phyloP scores from a whole-genome alignment of 768 basidiomycete genomes.

The Rickenella mellea region DNA sequence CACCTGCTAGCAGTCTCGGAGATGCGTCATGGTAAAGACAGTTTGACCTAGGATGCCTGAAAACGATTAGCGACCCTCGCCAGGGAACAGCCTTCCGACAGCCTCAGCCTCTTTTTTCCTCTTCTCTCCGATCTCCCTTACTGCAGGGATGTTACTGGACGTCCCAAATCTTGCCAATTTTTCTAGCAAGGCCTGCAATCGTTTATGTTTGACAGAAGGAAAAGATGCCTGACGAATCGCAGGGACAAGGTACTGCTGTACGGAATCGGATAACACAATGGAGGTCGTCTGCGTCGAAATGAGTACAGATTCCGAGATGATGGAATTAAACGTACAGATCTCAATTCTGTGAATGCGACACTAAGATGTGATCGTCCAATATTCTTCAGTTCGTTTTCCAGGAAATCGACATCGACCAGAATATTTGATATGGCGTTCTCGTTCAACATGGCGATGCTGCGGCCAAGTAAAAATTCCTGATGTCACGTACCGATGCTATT shows the following conservation, averaged over 20 bases:
- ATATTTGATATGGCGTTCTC: conserved; percentile 86
- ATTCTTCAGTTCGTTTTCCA: conserved; percentile 77
- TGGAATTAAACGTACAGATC: conserved; percentile 41
- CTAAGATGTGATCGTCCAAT: conserved; percentile 65
- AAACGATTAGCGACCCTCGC: conserved; percentile 42
- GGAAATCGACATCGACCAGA: conserved; percentile 76
- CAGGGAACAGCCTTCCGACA: conserved; percentile 65
- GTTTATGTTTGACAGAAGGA: conserved; percentile 55
- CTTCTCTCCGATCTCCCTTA: conserved; percentile 60
- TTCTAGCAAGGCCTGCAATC: conserved; percentile 64
- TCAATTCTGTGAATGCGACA: conserved; percentile 71
- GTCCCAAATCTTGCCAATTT: conserved; percentile 67
- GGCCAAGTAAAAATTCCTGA: conserved; percentile 71
- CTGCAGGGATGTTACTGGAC: conserved; percentile 45
- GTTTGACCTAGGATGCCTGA: not conserved
- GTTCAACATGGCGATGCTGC: conserved; percentile 71
- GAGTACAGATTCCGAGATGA: not conserved
- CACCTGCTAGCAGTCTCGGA: not conserved
- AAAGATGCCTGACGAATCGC: conserved; percentile 60
- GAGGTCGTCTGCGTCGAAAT: conserved; percentile 44
- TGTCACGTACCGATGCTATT: not conserved
- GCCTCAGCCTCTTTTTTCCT: conserved; percentile 72
- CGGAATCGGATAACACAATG: conserved; percentile 61
- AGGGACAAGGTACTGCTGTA: conserved; percentile 74
- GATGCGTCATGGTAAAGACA: too few relatives aligned